Conservation (phyloP, 2,329 filamentous ascomycete genomes). For the Davidsoniella eucalypti region DNA sequence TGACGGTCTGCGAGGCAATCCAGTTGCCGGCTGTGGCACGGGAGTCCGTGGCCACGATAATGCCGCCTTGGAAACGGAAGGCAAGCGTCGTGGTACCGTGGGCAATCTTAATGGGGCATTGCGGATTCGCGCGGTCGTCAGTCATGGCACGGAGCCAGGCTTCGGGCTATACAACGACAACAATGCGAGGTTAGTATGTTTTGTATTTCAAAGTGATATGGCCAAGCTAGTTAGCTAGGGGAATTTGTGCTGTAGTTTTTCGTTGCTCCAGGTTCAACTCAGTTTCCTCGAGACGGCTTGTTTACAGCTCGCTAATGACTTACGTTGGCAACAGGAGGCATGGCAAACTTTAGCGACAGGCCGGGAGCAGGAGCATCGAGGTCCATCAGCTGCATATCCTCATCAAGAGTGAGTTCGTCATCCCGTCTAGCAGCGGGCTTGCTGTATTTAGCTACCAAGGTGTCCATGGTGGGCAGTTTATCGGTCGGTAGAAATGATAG, state of each 20-base stretch:
- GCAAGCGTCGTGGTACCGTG: slow-evolving; percentile 97
- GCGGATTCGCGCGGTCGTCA: slow-evolving; percentile 91
- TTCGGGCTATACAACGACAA: slow-evolving; percentile 43
- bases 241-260: slow-evolving; percentile 11
- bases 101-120: slow-evolving; percentile 97
- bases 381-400: slow-evolving; percentile 55
- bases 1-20: slow-evolving; percentile 99
- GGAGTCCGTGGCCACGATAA: slow-evolving; percentile 96
- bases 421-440: slow-evolving; percentile 55
- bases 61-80: slow-evolving; percentile 95
- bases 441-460: slow-evolving; percentile 83
- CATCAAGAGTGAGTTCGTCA: slow-evolving; percentile 55
- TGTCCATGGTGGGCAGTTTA: slow-evolving; percentile 51
- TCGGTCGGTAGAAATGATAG: not conserved
- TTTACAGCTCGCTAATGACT: slow-evolving; percentile 17
- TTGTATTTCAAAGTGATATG: not conserved
- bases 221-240: not conserved
- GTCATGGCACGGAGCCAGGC: slow-evolving; percentile 93
- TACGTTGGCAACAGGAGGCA: slow-evolving; percentile 85
- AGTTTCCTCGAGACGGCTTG: too few relatives aligned
- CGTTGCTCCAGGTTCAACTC: too few relatives aligned
- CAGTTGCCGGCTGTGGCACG: slow-evolving; percentile 94
- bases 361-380: slow-evolving; percentile 46
- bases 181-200: slow-evolving; percentile 9
- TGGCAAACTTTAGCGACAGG: slow-evolving; percentile 81